Evolutionary conservation across 2,329 filamentous ascomycete species (phyloP).

Genomic region (Triangularia verruculosa): DNA sequence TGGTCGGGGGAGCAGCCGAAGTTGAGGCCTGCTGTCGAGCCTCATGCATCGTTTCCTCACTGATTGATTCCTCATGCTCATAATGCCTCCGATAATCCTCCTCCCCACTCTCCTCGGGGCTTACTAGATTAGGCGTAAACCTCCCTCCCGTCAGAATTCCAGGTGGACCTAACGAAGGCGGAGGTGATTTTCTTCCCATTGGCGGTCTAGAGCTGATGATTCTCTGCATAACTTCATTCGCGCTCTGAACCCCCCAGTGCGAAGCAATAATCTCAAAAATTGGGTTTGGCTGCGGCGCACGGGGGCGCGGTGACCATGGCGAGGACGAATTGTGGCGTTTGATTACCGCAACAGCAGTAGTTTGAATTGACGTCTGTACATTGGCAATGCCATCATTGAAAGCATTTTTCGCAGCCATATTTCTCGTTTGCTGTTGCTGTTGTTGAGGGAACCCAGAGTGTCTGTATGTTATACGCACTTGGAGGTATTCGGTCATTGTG

Average conservation of each 20-base stretch:
- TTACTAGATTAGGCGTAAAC: background rate
- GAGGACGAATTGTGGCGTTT: conserved; percentile 48
- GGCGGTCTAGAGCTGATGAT: conserved; percentile 21
- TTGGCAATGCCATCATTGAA: conserved; percentile 38
- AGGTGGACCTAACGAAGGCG: background rate
- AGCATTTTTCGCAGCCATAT: conserved; percentile 27
- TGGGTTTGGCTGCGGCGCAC: conserved; percentile 35
- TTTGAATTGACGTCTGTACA: conserved; percentile 50
- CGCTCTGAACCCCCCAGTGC: conserved; percentile 48
- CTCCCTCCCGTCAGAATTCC: background rate
- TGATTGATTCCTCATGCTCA: background rate
- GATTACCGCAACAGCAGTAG: conserved; percentile 50
- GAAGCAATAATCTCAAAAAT: conserved; percentile 45
- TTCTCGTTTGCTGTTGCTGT: background rate
- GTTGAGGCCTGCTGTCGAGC: background rate
- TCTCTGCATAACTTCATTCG: conserved; percentile 41
- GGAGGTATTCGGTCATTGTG: conserved; percentile 47
- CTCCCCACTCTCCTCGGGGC: background rate
- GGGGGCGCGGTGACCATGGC: conserved; percentile 48
- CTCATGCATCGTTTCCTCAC: conserved; percentile 11
- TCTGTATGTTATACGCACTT: conserved; percentile 50
- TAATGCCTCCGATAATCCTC: background rate
- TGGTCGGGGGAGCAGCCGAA: conserved; percentile 2
- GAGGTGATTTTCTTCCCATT: background rate
- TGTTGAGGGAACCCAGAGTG: conserved; percentile 53